These are phyloP conservation scores for Colletotrichum neosansevieriae DNA, from an alignment of 2,329 filamentous ascomycete species.

Conservation along the genomic window DNA sequence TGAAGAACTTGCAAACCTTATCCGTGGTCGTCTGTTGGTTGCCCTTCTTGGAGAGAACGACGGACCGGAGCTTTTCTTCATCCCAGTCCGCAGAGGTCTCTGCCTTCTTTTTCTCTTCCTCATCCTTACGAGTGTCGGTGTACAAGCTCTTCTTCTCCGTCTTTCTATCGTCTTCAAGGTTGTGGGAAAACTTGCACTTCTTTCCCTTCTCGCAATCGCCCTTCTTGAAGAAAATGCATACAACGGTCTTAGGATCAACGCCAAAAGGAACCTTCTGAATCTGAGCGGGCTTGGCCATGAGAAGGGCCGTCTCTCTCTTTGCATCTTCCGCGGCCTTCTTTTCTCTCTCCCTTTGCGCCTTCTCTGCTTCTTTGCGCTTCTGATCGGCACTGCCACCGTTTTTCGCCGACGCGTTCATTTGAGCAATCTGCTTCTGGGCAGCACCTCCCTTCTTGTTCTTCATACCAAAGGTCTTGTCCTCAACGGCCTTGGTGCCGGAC, in stretches of 20 bases:
- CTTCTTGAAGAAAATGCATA: conserved; percentile 98
- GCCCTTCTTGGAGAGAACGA: conserved; percentile 95
- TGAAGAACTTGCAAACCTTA: conserved; percentile 99
- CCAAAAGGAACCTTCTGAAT: conserved; percentile 98
- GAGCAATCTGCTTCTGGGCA: conserved; percentile 91
- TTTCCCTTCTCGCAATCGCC: conserved; percentile 96
- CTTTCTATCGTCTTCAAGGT: conserved; percentile 89
- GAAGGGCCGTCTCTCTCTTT: conserved; percentile 80
- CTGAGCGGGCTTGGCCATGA: conserved; percentile 93
- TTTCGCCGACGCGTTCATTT: conserved; percentile 80
- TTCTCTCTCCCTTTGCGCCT: conserved; percentile 79
- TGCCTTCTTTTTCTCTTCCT: conserved; percentile 83
- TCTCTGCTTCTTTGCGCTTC: conserved; percentile 81
- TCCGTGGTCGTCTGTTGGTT: conserved; percentile 96
- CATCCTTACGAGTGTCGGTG: conserved; percentile 81
- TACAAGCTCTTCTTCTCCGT: conserved; percentile 93
- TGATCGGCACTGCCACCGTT: conserved; percentile 85
- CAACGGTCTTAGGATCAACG: conserved; percentile 96
- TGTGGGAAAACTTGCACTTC: conserved; percentile 98
- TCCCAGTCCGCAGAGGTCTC: conserved; percentile 98
- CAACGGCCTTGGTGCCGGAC: conserved; percentile 73
- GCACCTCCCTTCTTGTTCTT: conserved; percentile 98
- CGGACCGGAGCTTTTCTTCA: conserved; percentile 91
- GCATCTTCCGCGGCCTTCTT: conserved; percentile 92
- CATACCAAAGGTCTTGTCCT: conserved; percentile 99